A percentile compares a stretch with the other conserved stretches of the same genome.
Conservation (phyloP, 805 yeast genomes). For the Vanderwaltozyma yarrowii region DNA sequence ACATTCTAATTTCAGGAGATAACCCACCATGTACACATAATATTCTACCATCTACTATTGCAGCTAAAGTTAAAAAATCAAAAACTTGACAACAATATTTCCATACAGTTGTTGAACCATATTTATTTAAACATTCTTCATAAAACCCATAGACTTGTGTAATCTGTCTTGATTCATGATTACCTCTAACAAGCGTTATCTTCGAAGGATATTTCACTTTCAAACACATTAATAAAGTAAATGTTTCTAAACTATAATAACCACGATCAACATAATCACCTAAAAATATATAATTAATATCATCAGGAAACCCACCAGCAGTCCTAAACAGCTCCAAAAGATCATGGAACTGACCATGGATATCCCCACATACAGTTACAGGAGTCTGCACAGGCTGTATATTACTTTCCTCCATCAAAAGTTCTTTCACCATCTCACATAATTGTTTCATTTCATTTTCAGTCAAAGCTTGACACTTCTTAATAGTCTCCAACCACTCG, state of each 20-base stretch:
- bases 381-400: slow-evolving; percentile 91
- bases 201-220: slow-evolving; percentile 80
- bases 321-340: slow-evolving; percentile 80
- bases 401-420: slow-evolving; percentile 91
- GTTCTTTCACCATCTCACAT: slow-evolving; percentile 90
- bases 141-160: slow-evolving; percentile 98
- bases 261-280: slow-evolving; percentile 99
- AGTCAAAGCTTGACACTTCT: slow-evolving; percentile 76
- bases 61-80: slow-evolving; percentile 88
- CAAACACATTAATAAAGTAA: slow-evolving; percentile 85
- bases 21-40: slow-evolving; percentile 96
- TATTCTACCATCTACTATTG: slow-evolving; percentile 89
- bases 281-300: slow-evolving; percentile 71
- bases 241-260: slow-evolving; percentile 89
- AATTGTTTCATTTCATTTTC: slow-evolving; percentile 94
- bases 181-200: slow-evolving; percentile 91
- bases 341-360: slow-evolving; percentile 97
- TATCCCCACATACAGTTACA: slow-evolving; percentile 94
- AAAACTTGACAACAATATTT: slow-evolving; percentile 93
- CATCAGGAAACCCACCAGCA: slow-evolving; percentile 85
- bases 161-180: slow-evolving; percentile 93
- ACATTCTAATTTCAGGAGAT: slow-evolving; percentile 94
- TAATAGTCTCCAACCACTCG: slow-evolving; percentile 90
- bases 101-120: slow-evolving; percentile 94
- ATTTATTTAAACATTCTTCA: slow-evolving; percentile 88